phyloP scores from a whole-genome alignment of 2,329 filamentous ascomycete genomes.

The Calonectria multiphialidica region DNA sequence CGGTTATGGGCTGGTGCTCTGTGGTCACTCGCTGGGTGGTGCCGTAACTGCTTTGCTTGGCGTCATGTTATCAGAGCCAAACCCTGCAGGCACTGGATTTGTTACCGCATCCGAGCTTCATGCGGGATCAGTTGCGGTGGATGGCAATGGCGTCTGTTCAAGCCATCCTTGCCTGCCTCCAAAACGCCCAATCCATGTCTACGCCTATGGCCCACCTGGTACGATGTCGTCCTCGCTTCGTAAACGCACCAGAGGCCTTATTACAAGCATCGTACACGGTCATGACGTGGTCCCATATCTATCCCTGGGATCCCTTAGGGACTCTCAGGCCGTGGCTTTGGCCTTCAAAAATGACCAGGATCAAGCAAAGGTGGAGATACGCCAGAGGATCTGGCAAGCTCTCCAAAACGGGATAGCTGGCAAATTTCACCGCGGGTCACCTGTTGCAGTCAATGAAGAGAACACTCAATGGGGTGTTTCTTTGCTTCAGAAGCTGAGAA shows the following conservation, averaged over 20 bases:
- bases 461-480: constrained; percentile 79
- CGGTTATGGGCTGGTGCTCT: constrained; percentile 78
- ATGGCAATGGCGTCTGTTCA: constrained; percentile 40
- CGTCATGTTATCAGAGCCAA: constrained; percentile 77
- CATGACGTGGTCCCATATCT: constrained; percentile 81
- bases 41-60: constrained; percentile 78
- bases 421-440: constrained; percentile 67
- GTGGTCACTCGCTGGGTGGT: constrained; percentile 77
- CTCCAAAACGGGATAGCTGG: constrained; percentile 72
- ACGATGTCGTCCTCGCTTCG: constrained; percentile 79
- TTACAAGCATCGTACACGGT: constrained; percentile 80
- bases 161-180: constrained; percentile 68
- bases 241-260: constrained; percentile 77
- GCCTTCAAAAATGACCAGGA: constrained; percentile 80
- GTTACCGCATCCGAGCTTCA: constrained; percentile 69
- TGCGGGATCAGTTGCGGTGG: constrained; percentile 50
- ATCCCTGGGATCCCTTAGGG: constrained; percentile 79
- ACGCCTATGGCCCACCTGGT: constrained; percentile 81
- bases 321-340: constrained; percentile 78
- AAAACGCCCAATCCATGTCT: constrained; percentile 81
- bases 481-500: constrained; percentile 74
- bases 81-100: constrained; percentile 67
- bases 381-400: constrained; percentile 74
- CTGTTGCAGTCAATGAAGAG: constrained; percentile 55
- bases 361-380: constrained; percentile 75